Base-by-base conservation (phyloP, 176 grass and related monocot genomes). In the Cenchrus purpureus region DNA sequence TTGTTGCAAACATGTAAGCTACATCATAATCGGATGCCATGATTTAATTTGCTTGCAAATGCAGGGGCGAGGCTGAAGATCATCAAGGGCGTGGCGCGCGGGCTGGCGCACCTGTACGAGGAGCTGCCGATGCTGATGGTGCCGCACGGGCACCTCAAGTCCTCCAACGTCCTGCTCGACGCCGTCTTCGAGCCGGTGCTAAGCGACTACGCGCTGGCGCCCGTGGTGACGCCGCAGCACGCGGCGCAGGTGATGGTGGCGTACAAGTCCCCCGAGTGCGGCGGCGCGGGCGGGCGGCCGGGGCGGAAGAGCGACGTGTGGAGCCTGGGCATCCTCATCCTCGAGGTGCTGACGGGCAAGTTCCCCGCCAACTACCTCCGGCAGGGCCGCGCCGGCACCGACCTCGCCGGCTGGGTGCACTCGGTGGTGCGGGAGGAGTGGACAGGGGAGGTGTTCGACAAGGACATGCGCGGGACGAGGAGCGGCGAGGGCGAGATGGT, bases 81-180 rank as follows among this genome's bases (percentile, higher is more conserved):
- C 19, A 65, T 98, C 60, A 98, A 94, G 92, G 96, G 96, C 29
- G 96, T 98, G 62, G 90, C 91, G 55, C 89, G 89, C 1, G 93
- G 91, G 50, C 87, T 95, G 49, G 89, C 93, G 4, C 74, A 94
- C 92, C 90, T 98, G 56, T 95, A 94, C 87, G 89, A 94, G n/a
- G 93, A 95, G 82, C 80, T 98, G 1, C 91, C 93, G 10, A 91
- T 86, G 91, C 85, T 98, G 28, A 89, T 70, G 5, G 88, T 95
- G 19, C 92, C 96, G 10, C 96, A 98, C 56, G 96, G 96, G n/a
- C 96, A 98, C 77, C 93, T 98, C 62, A 98, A 98, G 87, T 95
- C 93, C 61, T 93, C 96, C 3, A 98, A 98, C 45, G 89, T 98
- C 16, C 90, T 98, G 48, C 87, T 98, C 28, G 55, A 89, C 52